Conservation (phyloP, 805 yeast species). For the Candida ponderosae region DNA sequence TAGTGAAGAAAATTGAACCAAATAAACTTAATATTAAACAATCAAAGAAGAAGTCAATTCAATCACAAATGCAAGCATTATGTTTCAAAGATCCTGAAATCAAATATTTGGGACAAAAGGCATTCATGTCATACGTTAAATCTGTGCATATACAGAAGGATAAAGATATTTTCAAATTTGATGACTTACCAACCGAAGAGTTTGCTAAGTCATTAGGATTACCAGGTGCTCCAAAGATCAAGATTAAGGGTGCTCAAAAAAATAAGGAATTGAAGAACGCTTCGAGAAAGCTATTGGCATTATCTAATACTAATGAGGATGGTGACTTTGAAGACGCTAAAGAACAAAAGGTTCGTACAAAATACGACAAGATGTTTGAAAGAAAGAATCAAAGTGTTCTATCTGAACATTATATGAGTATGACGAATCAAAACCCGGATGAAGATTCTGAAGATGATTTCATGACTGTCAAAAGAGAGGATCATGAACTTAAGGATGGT, state of each 20-base stretch:
- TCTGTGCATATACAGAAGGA: constrained; percentile 84
- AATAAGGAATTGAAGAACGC: constrained; percentile 73
- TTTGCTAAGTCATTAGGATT: constrained; percentile 85
- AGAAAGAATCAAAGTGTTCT: constrained; percentile 88
- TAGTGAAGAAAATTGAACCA: constrained; percentile 57
- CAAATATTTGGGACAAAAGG: constrained; percentile 92
- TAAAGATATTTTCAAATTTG: constrained; percentile 75
- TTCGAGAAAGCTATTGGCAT: constrained; percentile 57
- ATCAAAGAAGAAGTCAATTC: constrained; percentile 62
- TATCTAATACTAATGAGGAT: constrained; percentile 52
- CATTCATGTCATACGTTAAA: constrained; percentile 84
- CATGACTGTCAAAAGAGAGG: constrained; percentile 69
- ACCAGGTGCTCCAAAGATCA: constrained; percentile 94
- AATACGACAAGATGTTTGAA: constrained; percentile 92
- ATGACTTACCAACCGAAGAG: constrained; percentile 69
- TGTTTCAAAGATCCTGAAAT: constrained; percentile 88
- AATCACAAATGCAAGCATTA: constrained; percentile 78
- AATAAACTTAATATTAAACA: constrained; percentile 68
- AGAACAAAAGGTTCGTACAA: constrained; percentile 59
- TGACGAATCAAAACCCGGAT: constrained; percentile 50
- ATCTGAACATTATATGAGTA: constrained; percentile 77
- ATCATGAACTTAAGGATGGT: constrained; percentile 60
- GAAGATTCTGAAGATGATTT: constrained; percentile 63
- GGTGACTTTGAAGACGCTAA: constrained; percentile 41
- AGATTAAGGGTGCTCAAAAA: constrained; percentile 46